A percentile compares a stretch with the other conserved stretches of the same genome.
These are phyloP conservation scores for Paraconiothyrium brasiliense DNA, from an alignment of 2,329 filamentous ascomycete genomes.

Conservation along the genomic window DNA sequence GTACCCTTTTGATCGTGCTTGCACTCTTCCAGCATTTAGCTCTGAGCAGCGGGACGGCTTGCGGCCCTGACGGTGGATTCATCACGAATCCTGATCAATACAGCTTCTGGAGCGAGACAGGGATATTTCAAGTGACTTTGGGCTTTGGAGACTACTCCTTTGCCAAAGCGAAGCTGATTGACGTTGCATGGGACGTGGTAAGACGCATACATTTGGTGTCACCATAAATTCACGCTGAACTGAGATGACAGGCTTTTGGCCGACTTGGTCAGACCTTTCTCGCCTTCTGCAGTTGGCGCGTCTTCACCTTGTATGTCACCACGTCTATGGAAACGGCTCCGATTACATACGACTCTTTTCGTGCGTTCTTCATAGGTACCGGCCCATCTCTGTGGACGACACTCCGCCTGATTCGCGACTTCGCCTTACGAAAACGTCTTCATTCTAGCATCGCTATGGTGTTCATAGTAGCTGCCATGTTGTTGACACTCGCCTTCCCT, in stretches of 20 bases:
- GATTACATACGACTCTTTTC: slow-evolving; percentile 29
- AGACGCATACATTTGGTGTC: neutral
- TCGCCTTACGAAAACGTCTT: slow-evolving; percentile 19
- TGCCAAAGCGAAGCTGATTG: slow-evolving; percentile 29
- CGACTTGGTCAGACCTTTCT: slow-evolving; percentile 27
- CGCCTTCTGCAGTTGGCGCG: slow-evolving; percentile 27
- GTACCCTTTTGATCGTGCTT: neutral
- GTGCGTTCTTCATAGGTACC: slow-evolving; percentile 27
- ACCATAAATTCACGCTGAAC: neutral
- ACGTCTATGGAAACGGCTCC: slow-evolving; percentile 31
- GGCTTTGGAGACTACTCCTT: slow-evolving; percentile 17
- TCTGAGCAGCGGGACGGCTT: too few species aligned
- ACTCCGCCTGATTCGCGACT: slow-evolving; percentile 16
- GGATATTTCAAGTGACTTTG: neutral
- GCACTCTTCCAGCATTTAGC: too few species aligned
- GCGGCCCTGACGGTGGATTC: slow-evolving; percentile 15
- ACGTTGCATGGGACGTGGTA: slow-evolving; percentile 36
- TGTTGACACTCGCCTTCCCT: slow-evolving; percentile 27
- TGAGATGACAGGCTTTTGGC: slow-evolving; percentile 1
- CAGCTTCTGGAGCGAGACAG: too few species aligned
- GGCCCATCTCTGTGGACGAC: slow-evolving; percentile 15
- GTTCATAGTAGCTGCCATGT: slow-evolving; percentile 31
- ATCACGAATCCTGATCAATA: too few species aligned
- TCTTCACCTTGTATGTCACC: slow-evolving; percentile 31
- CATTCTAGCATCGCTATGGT: slow-evolving; percentile 28